These are phyloP conservation scores for Dioscorea zingiberensis DNA, from an alignment of 106 monocot genomes.

Conservation along the genomic window DNA sequence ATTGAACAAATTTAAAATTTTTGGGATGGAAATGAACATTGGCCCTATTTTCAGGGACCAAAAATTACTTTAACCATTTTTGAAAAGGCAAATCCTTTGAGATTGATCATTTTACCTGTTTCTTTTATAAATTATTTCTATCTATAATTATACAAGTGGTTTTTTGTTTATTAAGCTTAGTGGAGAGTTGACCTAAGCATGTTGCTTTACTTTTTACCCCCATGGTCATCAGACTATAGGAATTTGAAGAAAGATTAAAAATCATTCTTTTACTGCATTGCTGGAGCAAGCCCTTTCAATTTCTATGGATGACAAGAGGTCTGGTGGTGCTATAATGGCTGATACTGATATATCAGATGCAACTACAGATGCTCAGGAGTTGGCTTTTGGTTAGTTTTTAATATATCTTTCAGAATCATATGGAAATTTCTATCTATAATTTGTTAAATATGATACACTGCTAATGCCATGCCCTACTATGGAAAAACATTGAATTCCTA, in stretches of 20 bases:
- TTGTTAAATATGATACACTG: background rate
- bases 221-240: background rate
- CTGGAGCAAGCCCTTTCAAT: conserved; percentile 82
- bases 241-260: background rate
- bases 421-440: background rate
- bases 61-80: no score
- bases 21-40: no score
- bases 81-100: no score
- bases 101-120: no score
- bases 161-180: no score
- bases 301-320: conserved; percentile 60
- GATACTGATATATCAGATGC: conserved; percentile 61
- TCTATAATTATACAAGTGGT: no score
- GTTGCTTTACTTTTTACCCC: background rate
- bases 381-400: conserved; percentile 55
- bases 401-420: background rate
- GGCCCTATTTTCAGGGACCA: no score
- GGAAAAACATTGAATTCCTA: no score
- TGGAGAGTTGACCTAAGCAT: background rate
- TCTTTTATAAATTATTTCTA: no score
- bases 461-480: background rate
- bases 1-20: no score
- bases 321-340: conserved; percentile 16
- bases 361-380: conserved; percentile 43
- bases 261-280: conserved; percentile 24